Evolutionary conservation across 2,329 filamentous ascomycete genomes (phyloP), one percentile per base, ranked within the genome.

Genomic region (Colletotrichum paranaense): DNA sequence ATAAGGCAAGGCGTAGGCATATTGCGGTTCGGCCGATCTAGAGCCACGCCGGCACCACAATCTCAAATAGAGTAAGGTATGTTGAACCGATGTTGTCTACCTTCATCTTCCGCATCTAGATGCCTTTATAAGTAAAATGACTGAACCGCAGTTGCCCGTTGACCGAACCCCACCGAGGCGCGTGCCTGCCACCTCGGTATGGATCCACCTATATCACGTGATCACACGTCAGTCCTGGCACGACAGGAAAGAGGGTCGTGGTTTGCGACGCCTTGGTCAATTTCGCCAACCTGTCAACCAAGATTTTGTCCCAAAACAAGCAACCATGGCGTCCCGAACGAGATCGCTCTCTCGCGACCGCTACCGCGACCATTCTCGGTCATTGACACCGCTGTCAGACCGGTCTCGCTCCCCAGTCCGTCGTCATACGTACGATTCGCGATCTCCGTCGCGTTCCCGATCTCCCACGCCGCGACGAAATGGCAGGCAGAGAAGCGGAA

Each of bases 281-380:
- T 59, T 52, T 38, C 38, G 46, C 28, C 24, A 24, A 22, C 46
- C 7, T 22, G 26, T 53, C 63, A 49, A 46, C 22, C 58, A 28
- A 32, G 55, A 46, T 26, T 8, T 65, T 26, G 35, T 14, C 60
- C 24, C 26, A 42, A 19, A 52, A 35, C 22, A 26, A 19, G 24
- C 30, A 5, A 72, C 22, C 16, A 76, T 76, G 75, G 67, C 74
- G 5, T 73, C 75, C 16, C 67, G 72, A 26, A 75, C 72, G 16
- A 59, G 65, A 46, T 81, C 82, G 26, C 67, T 62, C 28, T 72
- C 68, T n/a, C 77, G 79, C 49, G 79, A 77, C 68, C 82, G 80
- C 12, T 68, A 78, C 46, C 78, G 79, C 69, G 82, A 82, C n/a
- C 75, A 77, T 42, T 80, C 83, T 42, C 81, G 81, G 62, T 84